Evolutionary conservation across 805 yeast genomes (phyloP), one percentile per base, ranked within the genome.

Genomic region (Aciculoconidium aculeatum): DNA sequence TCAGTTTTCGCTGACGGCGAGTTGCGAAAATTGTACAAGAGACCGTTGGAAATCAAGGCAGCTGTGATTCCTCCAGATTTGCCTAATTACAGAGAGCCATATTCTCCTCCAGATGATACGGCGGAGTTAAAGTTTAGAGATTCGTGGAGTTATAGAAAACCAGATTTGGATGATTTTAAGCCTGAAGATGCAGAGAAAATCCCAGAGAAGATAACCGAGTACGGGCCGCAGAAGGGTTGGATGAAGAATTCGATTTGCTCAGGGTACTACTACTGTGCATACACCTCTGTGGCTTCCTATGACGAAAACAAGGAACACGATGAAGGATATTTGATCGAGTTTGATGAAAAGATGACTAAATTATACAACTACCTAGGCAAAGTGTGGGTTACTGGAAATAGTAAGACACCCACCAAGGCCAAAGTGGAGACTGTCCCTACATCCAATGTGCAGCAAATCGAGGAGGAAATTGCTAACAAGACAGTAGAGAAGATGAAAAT

Each of bases 181-280:
- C 39, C 41, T 24, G 25, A 38, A 16, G 25, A 23, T 5, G 41
- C 39, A 11, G 30, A 37, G 27, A 23, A 23, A 7, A 17, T 20
- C 8, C 15, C 15, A 3, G 36, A 35, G 20, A 50, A 48, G 18
- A 41, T 51, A 7, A 35, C 31, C 6, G 42, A 37, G 4, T 51
- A 51, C 33, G 48, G 42, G 12, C 70, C 69, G 1, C 68, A 59
- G 32, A 61, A 61, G 28, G 68, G 68, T 5, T 64, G 70, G 70
- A 48, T 61, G 15, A 60, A 60, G 33, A 55, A 44, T 27, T 42
- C 47, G 0, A 34, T 51, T 12, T 64, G 70, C 37, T 32, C 47
- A 8, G 57, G 57, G 9, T 63, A 64, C 35, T 44, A 51, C 25
- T 61, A 64, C 28, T 64, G 70, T 44, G 69, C 66, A 0, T 64